A percentile compares a stretch with the other conserved stretches of the same genome.
Conservation (phyloP, 306 rosid genomes). For the Lablab purpureus region DNA sequence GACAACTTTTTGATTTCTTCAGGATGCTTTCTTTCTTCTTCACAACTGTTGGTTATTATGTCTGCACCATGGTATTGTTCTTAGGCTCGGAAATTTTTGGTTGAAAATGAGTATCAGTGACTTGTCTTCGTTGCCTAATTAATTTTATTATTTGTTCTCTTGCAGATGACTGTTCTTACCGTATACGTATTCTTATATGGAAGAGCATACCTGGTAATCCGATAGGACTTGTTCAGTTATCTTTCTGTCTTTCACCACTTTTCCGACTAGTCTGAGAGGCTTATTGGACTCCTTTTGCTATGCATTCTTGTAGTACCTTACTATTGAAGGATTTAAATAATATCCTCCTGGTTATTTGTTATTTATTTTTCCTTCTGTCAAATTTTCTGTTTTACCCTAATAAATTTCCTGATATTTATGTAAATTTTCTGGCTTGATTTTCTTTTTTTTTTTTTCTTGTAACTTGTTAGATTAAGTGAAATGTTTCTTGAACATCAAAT, state of each 20-base stretch:
- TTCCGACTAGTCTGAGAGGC: background rate
- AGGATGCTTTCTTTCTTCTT: conserved; percentile 94
- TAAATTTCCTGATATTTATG: too few relatives aligned
- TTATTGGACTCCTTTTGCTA: conserved; percentile 7
- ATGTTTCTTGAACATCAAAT: background rate
- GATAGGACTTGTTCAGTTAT: conserved; percentile 18
- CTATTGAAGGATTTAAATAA: conserved; percentile 5
- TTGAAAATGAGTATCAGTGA: conserved; percentile 23
- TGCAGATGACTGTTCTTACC: conserved; percentile 97
- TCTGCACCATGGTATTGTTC: conserved; percentile 86
- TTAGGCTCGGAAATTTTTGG: background rate
- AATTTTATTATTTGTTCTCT: conserved; percentile 38
- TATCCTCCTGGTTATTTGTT: conserved; percentile 11
- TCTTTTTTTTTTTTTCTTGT: background rate
- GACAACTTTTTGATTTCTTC: conserved; percentile 94
- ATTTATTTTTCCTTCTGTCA: background rate
- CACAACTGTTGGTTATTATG: conserved; percentile 96
- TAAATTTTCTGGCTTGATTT: too few relatives aligned
- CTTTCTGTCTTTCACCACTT: conserved; percentile 23
- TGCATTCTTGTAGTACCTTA: background rate
- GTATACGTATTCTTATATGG: conserved; percentile 93
- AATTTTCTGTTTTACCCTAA: background rate
- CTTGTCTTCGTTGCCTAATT: conserved; percentile 31
- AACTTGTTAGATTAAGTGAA: background rate
- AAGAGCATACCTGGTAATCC: conserved; percentile 87